Base-by-base conservation (phyloP, 176 grass and related monocot genomes). In the Phoenix dactylifera region DNA sequence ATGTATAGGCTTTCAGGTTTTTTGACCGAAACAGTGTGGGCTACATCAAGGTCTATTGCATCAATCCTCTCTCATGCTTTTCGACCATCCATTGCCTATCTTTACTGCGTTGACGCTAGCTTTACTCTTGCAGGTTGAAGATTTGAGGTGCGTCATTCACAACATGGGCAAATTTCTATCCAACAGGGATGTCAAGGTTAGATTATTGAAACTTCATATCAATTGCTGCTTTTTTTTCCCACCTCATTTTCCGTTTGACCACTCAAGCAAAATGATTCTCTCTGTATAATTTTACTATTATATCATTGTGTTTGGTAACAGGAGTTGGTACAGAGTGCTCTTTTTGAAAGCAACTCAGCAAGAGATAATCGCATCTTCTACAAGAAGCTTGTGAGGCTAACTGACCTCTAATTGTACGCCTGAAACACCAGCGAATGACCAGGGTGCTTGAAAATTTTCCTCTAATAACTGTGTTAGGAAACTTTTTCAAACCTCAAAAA, bases 71-170 rank as follows among this genome's bases (percentile, higher is more conserved):
- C 23, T 50, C 7, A 14, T 44, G 35, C 35, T 44, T 44, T 44
- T 44, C 9, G 10, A 14, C 10, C 6, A 6, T 44, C 73, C 52
- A 24, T 57, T 72, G 5, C 30, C 50, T 17, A 19, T 73, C 73
- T 53, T 22, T 66, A 22, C 18, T 66, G 35, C 7, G 18, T 68
- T 71, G 24, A 72, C 14, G 35, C 35, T 9, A 44, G 52, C 79
- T 68, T 75, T 10, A 62, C 24, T 52, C 61, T 14, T 50, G 58
- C 82, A 98, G 94, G 94, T 93, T 52, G 88, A 98, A 56, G 94
- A 98, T 92, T 77, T 98, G 71, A 86, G 82, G 67, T 93, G 85
- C 61, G 93, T 98, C 73, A 77, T 98, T 79, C 88, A 98, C 76
- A 98, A 98, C 67, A 58, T 98, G 60, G 88, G 94, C 10, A 98